Base-by-base conservation (phyloP, 73 alveolate genomes). In the Paramecium pentaurelia region DNA sequence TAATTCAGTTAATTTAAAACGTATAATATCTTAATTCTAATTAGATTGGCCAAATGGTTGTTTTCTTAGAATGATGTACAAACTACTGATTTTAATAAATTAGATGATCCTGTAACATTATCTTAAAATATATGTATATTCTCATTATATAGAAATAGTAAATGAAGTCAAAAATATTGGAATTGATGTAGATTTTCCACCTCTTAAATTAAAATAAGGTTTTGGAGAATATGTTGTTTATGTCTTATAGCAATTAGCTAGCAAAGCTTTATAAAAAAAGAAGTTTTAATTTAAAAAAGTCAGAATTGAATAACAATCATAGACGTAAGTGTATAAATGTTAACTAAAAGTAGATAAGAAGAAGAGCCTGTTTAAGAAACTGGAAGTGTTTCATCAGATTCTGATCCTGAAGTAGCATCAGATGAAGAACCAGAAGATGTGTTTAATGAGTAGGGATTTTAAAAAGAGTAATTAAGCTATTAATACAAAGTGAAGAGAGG, bases 351-450 rank as follows among this genome's bases (percentile, higher is more conserved):
- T 8, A 40, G 49, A 34, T 30, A 40, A 32, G 71, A 71, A 7
- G 73, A 37, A 11, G 87, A 70, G 14, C 54, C 14, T 12, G 84
- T 44, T 10, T 58, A 88, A 44, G 94, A 88, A 68, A 88, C 94
- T n/a, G 86, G 94, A n/a, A 68, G 71, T 36, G 94, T 70, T 8
- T 75, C 90, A 20, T 36, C 71, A 54, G 94, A 88, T 45, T 59
- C 68, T 11, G 94, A 88, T 64, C 90, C 89, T 20, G 94, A 88
- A 28, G 86, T 88, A 22, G 94, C 94, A 88, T 70, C 90, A 42
- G 94, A 88, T 71, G 94, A 80, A 25, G 94, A 88, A 20, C 86
- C 86, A 28, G 94, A 88, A 18, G 94, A 88, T 40, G 71, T 88
- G 32, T 60, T 75, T 16, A 60, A 58, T 22, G 89, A 54, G 70